These are phyloP conservation scores for Clarireedia hainanense DNA, from an alignment of 2,329 filamentous ascomycete species.

Conservation along the genomic window DNA sequence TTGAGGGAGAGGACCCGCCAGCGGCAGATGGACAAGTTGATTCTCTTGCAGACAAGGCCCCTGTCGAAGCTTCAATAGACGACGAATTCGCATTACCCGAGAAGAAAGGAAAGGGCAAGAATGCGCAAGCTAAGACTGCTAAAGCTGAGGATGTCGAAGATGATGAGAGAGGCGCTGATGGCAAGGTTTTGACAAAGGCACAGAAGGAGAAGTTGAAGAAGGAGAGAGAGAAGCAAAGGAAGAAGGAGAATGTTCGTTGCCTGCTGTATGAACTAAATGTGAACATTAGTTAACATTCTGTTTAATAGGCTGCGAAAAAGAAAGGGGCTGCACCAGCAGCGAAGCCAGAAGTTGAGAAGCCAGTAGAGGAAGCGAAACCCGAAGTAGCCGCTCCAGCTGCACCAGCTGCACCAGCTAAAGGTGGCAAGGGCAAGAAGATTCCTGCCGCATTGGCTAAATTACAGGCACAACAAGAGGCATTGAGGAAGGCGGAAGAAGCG, in stretches of 20 bases:
- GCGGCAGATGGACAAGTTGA: conserved; percentile 29
- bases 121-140: conserved; percentile 38
- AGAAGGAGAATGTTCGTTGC: conserved; percentile 81
- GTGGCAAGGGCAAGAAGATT: conserved; percentile 84
- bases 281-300: conserved; percentile 3
- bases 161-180: conserved; percentile 46
- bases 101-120: conserved; percentile 65
- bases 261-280: background rate
- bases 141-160: conserved; percentile 37
- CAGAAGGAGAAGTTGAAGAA: conserved; percentile 98
- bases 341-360: conserved; percentile 50
- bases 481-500: conserved; percentile 59
- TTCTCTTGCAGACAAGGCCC: conserved; percentile 58
- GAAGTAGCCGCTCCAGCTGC: conserved; percentile 38
- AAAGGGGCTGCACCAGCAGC: conserved; percentile 50
- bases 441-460: conserved; percentile 64
- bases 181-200: conserved; percentile 84
- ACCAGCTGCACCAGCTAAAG: conserved; percentile 36
- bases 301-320: conserved; percentile 68
- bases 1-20: conserved; percentile 57
- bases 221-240: conserved; percentile 95
- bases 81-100: conserved; percentile 75
- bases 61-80: conserved; percentile 72
- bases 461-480: conserved; percentile 76
- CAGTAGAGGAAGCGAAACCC: conserved; percentile 39